phyloP scores from a whole-genome alignment of 2,329 filamentous ascomycete genomes.

The Colletotrichum sojae region DNA sequence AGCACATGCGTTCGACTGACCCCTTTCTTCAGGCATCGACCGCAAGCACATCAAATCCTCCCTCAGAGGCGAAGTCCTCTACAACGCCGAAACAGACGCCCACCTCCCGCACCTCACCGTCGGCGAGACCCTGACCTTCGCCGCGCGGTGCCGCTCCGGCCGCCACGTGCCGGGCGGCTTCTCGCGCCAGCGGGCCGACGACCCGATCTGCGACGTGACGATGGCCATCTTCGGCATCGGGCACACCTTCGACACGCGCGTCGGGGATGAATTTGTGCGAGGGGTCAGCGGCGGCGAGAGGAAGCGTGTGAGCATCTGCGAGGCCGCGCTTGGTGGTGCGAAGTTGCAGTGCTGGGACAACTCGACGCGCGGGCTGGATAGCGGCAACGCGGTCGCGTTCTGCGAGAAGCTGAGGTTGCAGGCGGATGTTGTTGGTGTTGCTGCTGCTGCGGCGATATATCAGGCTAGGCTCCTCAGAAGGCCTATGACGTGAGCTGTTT shows the following conservation, averaged over 20 bases:
- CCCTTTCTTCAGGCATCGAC: conserved; percentile 17
- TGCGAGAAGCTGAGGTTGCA: conserved; percentile 65
- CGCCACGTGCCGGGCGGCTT: conserved; percentile 62
- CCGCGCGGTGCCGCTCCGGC: conserved; percentile 67
- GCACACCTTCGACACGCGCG: conserved; percentile 80
- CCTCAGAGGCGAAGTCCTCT: conserved; percentile 73
- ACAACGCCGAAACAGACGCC: conserved; percentile 75
- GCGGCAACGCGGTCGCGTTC: conserved; percentile 67
- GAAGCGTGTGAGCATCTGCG: conserved; percentile 75
- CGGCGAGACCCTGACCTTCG: conserved; percentile 74
- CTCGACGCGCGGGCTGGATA: conserved; percentile 78
- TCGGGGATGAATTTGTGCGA: conserved; percentile 81
- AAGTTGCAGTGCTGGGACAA: conserved; percentile 78
- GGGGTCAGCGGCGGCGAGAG: conserved; percentile 82
- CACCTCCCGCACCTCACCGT: conserved; percentile 73
- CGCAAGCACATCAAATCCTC: conserved; percentile 43
- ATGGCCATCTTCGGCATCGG: conserved; percentile 77
- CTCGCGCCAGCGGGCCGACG: conserved; percentile 55
- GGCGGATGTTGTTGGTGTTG: conserved; percentile 46
- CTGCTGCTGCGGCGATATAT: conserved; percentile 36
- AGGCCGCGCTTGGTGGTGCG: conserved; percentile 70
- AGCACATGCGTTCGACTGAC: not conserved
- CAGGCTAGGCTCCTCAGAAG: conserved; percentile 40
- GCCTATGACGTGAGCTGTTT: conserved; percentile 32
- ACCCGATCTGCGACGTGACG: conserved; percentile 65